A percentile compares a stretch with the other conserved stretches of the same genome.
These are phyloP conservation scores for Talaromyces sp. DNA, from an alignment of 2,329 filamentous ascomycete species.

Conservation along the genomic window DNA sequence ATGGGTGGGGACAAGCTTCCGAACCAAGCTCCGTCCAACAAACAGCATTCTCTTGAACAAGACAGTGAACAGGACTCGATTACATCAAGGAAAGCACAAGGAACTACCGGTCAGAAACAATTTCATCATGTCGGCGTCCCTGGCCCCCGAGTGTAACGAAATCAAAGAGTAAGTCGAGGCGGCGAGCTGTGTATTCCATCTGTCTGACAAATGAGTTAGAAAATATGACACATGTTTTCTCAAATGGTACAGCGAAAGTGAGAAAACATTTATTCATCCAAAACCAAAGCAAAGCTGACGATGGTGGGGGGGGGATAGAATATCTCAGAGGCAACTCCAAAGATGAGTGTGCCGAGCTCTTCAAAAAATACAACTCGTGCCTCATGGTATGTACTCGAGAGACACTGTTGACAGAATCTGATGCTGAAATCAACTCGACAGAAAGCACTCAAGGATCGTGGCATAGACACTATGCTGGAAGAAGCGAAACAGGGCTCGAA, in stretches of 20 bases:
- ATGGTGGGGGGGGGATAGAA: slow-evolving; percentile 52
- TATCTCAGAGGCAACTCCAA: slow-evolving; percentile 83
- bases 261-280: neutral
- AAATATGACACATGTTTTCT: slow-evolving; percentile 96
- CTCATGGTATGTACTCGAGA: slow-evolving; percentile 61
- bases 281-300: slow-evolving; percentile 17
- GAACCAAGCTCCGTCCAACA: neutral
- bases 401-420: neutral
- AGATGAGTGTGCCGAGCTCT: slow-evolving; percentile 82
- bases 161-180: slow-evolving; percentile 71
- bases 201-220: slow-evolving; percentile 47
- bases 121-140: slow-evolving; percentile 77
- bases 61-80: neutral
- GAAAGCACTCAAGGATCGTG: slow-evolving; percentile 81
- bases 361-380: slow-evolving; percentile 85
- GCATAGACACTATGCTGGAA: slow-evolving; percentile 88
- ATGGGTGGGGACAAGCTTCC: slow-evolving; percentile 1
- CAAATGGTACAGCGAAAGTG: slow-evolving; percentile 99
- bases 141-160: slow-evolving; percentile 92
- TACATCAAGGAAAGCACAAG: neutral
- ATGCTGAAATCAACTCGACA: slow-evolving; percentile 35
- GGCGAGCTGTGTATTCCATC: slow-evolving; percentile 7
- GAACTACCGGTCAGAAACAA: slow-evolving; percentile 7
- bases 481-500: slow-evolving; percentile 86
- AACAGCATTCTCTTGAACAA: neutral